Conservation (phyloP, 1,139 yeast species). For the Ogataea hybrid region DNA sequence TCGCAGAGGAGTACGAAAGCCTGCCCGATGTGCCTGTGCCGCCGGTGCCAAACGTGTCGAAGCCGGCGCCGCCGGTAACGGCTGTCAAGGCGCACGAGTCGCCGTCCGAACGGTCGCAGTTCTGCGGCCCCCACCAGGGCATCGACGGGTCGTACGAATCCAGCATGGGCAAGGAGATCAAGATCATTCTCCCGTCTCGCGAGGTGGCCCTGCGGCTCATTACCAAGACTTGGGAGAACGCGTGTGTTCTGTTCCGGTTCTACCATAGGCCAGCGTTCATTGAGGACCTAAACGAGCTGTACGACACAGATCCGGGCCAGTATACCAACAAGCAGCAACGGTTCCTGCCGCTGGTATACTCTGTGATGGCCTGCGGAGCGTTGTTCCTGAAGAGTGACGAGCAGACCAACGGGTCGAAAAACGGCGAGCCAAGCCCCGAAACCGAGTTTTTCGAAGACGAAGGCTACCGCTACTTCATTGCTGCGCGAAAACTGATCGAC, state of each 20-base stretch:
- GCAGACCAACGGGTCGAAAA: slow-evolving; percentile 23
- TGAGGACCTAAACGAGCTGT: slow-evolving; percentile 53
- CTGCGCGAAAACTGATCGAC: slow-evolving; percentile 76
- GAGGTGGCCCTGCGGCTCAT: slow-evolving; percentile 70
- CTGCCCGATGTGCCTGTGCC: slow-evolving; percentile 32
- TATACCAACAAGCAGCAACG: slow-evolving; percentile 74
- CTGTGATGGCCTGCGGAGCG: slow-evolving; percentile 72
- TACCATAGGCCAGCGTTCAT: slow-evolving; percentile 81
- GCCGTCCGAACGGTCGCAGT: slow-evolving; percentile 13
- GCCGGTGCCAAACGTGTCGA: slow-evolving; percentile 22
- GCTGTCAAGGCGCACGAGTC: slow-evolving; percentile 9
- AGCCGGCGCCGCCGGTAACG: slow-evolving; percentile 6
- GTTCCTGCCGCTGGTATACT: slow-evolving; percentile 74
- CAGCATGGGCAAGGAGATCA: slow-evolving; percentile 48
- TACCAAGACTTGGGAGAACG: slow-evolving; percentile 79
- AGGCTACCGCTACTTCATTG: slow-evolving; percentile 79
- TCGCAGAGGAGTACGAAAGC: slow-evolving; percentile 26
- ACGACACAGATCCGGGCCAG: slow-evolving; percentile 65
- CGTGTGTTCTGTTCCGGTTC: slow-evolving; percentile 80
- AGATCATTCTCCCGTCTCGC: slow-evolving; percentile 72
- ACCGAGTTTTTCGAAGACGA: slow-evolving; percentile 59
- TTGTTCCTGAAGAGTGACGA: slow-evolving; percentile 54
- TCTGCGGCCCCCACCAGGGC: slow-evolving; percentile 22
- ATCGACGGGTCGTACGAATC: slow-evolving; percentile 41
- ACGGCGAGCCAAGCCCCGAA: slow-evolving; percentile 39